Conservation (phyloP, 371 early-diverging fungal species). For the Apophysomyces trapeziformis region DNA sequence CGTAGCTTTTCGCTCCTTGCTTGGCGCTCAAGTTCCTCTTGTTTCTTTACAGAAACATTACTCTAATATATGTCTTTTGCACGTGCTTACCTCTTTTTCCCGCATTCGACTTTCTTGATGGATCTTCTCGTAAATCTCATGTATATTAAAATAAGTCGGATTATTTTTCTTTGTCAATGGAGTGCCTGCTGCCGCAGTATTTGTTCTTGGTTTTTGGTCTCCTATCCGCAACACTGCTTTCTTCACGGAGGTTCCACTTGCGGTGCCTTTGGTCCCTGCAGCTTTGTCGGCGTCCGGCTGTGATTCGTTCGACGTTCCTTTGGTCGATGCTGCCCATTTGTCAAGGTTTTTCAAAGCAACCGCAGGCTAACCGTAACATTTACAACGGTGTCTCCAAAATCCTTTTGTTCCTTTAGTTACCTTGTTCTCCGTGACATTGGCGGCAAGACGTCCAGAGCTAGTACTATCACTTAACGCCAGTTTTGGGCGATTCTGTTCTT, state of each 20-base stretch:
- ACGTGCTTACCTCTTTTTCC: constrained; percentile 35
- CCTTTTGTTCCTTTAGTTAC: not conserved
- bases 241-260: constrained; percentile 2
- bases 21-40: constrained; percentile 20
- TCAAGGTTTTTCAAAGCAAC: constrained; percentile 34
- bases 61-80: not conserved
- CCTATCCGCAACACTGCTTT: constrained; percentile 5
- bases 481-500: constrained; percentile 24
- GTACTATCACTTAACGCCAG: constrained; percentile 25
- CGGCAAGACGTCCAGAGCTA: constrained; percentile 16
- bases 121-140: constrained; percentile 30
- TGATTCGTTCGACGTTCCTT: constrained; percentile 16
- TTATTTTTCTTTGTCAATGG: constrained; percentile 1
- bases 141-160: constrained; percentile 29
- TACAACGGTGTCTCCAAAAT: not conserved
- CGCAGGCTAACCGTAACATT: constrained; percentile 16
- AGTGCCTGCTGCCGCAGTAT: constrained; percentile 10
- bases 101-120: constrained; percentile 32
- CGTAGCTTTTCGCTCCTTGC: constrained; percentile 11
- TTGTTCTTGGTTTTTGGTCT: not conserved
- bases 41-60: constrained; percentile 17
- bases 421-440: constrained; percentile 25
- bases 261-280: not conserved
- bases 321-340: constrained; percentile 36
- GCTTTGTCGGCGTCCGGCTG: constrained; percentile 1